Conservation (phyloP, 1,284 basidiomycete genomes). For the Ceratobasidium sp. region DNA sequence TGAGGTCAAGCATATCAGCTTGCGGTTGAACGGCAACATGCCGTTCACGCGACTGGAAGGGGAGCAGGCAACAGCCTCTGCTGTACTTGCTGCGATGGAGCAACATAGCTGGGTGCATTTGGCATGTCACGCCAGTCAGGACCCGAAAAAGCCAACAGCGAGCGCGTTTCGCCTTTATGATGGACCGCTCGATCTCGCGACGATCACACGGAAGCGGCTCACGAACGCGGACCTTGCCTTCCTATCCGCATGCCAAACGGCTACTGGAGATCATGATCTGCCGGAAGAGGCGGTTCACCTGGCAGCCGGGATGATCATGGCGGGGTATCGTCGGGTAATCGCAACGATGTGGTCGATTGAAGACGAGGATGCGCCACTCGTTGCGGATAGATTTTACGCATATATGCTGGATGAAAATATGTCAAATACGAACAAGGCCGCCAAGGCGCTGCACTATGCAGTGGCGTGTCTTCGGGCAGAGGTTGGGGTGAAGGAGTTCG, state of each 20-base stretch:
- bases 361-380: constrained; percentile 29
- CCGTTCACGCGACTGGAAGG: not conserved
- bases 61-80: not conserved
- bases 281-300: constrained; percentile 39
- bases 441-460: constrained; percentile 20
- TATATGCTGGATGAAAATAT: not conserved
- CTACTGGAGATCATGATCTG: constrained; percentile 3
- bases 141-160: not conserved
- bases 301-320: constrained; percentile 34
- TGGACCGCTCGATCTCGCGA: not conserved
- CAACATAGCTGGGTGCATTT: constrained; percentile 15
- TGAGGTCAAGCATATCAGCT: not conserved
- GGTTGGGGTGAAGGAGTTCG: not conserved
- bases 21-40: no score
- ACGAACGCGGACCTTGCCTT: constrained; percentile 33
- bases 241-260: constrained; percentile 41
- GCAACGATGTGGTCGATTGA: constrained; percentile 30
- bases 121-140: constrained; percentile 13
- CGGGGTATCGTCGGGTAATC: constrained; percentile 21
- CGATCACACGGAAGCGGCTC: not conserved
- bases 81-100: constrained; percentile 13
- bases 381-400: constrained; percentile 30
- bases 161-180: constrained; percentile 13
- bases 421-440: not conserved
- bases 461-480: constrained; percentile 1